phyloP scores from a whole-genome alignment of 495 filamentous ascomycete species.

The Massariosphaeria phaeospora region DNA sequence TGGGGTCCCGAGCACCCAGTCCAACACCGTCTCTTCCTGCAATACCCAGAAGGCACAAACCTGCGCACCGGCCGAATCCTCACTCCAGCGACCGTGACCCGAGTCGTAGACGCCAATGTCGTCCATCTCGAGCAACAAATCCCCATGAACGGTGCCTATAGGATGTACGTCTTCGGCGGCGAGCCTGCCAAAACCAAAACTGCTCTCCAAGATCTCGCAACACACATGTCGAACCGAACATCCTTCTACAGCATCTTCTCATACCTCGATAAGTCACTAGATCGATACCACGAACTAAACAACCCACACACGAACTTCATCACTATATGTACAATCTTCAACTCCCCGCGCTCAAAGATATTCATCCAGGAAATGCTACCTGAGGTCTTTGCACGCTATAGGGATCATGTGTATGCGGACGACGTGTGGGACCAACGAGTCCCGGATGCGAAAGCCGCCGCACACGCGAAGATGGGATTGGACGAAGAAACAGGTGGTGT shows the following conservation, averaged over 20 bases:
- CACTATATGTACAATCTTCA: slow-evolving; percentile 69
- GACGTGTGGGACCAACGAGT: slow-evolving; percentile 70
- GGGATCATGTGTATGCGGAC: slow-evolving; percentile 80
- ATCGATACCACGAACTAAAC: slow-evolving; percentile 73
- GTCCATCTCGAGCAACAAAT: slow-evolving; percentile 86
- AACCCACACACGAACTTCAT: slow-evolving; percentile 80
- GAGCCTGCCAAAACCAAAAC: slow-evolving; percentile 53
- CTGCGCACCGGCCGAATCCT: slow-evolving; percentile 67
- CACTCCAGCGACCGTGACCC: slow-evolving; percentile 69
- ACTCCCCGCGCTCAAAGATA: slow-evolving; percentile 55
- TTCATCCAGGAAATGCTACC: slow-evolving; percentile 64
- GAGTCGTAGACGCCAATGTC: slow-evolving; percentile 77
- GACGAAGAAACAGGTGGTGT: slow-evolving; percentile 68
- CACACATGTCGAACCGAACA: slow-evolving; percentile 55
- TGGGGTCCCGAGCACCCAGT: slow-evolving; percentile 69
- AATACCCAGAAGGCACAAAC: slow-evolving; percentile 51
- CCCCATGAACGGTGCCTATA: slow-evolving; percentile 80
- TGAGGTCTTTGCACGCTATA: slow-evolving; percentile 54
- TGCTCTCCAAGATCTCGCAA: slow-evolving; percentile 64
- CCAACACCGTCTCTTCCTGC: slow-evolving; percentile 58
- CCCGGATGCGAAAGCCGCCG: slow-evolving; percentile 62
- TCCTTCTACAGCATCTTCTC: slow-evolving; percentile 67
- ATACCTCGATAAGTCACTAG: slow-evolving; percentile 54
- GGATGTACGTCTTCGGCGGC: slow-evolving; percentile 79
- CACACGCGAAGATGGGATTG: slow-evolving; percentile 83